Conservation (phyloP, 2,329 filamentous ascomycete species). For the Parastagonospora avenae region DNA sequence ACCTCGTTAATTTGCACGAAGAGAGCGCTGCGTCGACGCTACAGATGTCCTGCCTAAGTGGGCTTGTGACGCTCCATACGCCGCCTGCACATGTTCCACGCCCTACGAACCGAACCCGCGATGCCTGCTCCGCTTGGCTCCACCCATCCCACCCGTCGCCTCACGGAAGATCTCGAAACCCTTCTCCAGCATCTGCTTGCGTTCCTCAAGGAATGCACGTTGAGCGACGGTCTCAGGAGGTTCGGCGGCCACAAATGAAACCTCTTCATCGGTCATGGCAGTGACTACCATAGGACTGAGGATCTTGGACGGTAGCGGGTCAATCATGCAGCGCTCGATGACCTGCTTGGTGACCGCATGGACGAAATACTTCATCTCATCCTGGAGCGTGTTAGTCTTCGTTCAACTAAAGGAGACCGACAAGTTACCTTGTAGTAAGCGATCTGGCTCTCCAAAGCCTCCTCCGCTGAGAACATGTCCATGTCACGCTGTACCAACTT, state of each 20-base stretch:
- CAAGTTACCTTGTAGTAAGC: constrained; percentile 46
- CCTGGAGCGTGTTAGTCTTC: constrained; percentile 38
- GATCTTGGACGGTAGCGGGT: constrained; percentile 31
- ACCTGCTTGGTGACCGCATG: constrained; percentile 42
- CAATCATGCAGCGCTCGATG: constrained; percentile 47
- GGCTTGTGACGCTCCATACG: too few species aligned
- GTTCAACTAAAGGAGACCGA: constrained; percentile 8
- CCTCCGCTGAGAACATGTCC: constrained; percentile 38
- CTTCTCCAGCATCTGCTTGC: constrained; percentile 42
- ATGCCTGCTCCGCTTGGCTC: background rate
- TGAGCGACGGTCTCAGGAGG: constrained; percentile 29
- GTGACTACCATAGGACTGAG: constrained; percentile 37
- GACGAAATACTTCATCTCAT: constrained; percentile 46
- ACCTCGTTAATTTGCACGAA: too few species aligned
- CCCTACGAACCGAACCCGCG: too few species aligned
- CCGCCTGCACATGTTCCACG: background rate
- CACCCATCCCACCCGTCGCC: constrained; percentile 36
- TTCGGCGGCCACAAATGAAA: constrained; percentile 44
- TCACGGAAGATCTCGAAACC: constrained; percentile 41
- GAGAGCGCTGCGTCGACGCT: too few species aligned
- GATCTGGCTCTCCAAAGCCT: constrained; percentile 38
- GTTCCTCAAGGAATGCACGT: constrained; percentile 33
- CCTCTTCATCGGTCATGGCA: constrained; percentile 41
- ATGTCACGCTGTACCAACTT: too few species aligned
- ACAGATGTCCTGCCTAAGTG: too few species aligned